These are phyloP conservation scores for Nakazawaea pomicola DNA, from an alignment of 805 yeast species.

Conservation along the genomic window DNA sequence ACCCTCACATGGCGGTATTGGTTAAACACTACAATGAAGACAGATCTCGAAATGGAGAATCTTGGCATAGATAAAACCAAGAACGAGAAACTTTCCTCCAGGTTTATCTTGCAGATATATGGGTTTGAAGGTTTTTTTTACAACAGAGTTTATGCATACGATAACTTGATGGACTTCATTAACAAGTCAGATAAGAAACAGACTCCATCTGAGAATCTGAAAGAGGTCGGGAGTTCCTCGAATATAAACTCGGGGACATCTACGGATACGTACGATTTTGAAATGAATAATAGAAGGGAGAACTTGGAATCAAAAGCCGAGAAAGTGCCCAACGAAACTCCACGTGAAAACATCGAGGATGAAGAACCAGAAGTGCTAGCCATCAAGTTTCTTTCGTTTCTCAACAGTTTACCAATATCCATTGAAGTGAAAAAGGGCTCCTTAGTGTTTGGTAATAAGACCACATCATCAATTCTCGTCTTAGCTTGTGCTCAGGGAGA, in stretches of 20 bases:
- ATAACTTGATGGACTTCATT: constrained; percentile 41
- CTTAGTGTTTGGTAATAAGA: constrained; percentile 70
- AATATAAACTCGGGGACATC: neutral
- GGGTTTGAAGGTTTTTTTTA: constrained; percentile 84
- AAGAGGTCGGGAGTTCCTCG: too few relatives aligned
- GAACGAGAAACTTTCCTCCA: constrained; percentile 49
- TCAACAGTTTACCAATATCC: constrained; percentile 55
- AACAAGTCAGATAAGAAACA: constrained; percentile 8
- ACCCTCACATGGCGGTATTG: constrained; percentile 90
- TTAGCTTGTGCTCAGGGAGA: constrained; percentile 49
- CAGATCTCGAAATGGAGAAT: constrained; percentile 17
- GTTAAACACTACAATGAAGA: constrained; percentile 31
- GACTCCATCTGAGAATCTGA: neutral
- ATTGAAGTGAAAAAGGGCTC: constrained; percentile 62
- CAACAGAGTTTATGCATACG: constrained; percentile 77
- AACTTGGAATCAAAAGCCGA: neutral
- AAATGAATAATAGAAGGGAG: neutral
- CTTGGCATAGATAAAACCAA: constrained; percentile 19
- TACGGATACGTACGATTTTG: neutral
- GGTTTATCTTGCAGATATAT: constrained; percentile 53
- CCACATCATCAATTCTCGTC: constrained; percentile 69
- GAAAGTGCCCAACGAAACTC: too few relatives aligned
- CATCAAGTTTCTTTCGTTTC: constrained; percentile 15
- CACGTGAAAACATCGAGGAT: neutral
- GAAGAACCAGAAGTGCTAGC: neutral